Evolutionary conservation across 768 basidiomycete species (phyloP).

Genomic region (Albatrellus ellisii): DNA sequence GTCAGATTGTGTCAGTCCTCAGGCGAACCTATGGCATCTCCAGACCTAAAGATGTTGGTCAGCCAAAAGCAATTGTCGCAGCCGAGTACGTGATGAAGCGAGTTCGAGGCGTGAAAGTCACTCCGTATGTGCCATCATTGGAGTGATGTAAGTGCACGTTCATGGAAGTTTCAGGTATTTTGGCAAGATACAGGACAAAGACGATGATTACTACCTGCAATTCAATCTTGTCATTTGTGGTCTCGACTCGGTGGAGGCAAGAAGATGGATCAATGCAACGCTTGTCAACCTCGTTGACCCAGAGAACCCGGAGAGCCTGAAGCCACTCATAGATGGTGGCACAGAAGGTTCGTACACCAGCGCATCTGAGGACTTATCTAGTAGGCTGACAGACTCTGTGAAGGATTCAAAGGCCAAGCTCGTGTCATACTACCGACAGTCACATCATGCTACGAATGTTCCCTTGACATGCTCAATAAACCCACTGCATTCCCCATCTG

Average conservation of each 20-base stretch:
- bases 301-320: constrained; percentile 87
- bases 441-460: constrained; percentile 96
- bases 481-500: constrained; percentile 96
- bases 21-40: background rate
- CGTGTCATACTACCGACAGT: constrained; percentile 93
- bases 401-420: constrained; percentile 98
- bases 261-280: constrained; percentile 98
- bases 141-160: constrained; percentile 1
- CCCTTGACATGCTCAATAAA: constrained; percentile 96
- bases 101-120: constrained; percentile 92
- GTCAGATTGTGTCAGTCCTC: constrained; percentile 1
- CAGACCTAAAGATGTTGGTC: constrained; percentile 85
- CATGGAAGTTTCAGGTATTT: constrained; percentile 47
- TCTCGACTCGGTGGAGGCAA: constrained; percentile 91
- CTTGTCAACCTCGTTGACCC: constrained; percentile 89
- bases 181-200: constrained; percentile 98
- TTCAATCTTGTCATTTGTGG: constrained; percentile 97
- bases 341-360: constrained; percentile 67
- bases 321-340: constrained; percentile 96
- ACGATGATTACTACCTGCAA: constrained; percentile 87
- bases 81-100: constrained; percentile 96
- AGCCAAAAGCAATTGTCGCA: constrained; percentile 87
- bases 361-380: background rate
- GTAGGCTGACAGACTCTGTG: no score
- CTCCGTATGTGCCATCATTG: constrained; percentile 51